phyloP scores from a whole-genome alignment of 2,329 filamentous ascomycete genomes.

The Pseudogymnoascus destructans region DNA sequence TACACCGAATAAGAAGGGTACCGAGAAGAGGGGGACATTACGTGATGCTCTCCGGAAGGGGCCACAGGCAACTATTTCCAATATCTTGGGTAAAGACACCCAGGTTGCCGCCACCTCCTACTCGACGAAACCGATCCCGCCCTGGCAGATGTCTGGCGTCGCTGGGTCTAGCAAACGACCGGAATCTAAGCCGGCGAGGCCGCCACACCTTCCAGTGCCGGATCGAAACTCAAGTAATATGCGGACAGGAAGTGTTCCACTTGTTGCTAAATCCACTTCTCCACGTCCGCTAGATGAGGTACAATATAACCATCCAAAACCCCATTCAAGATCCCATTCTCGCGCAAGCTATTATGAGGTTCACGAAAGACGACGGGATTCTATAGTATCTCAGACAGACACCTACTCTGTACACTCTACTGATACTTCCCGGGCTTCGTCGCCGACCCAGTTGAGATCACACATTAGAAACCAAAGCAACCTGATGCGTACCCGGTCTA shows the following conservation, averaged over 20 bases:
- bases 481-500: conserved; percentile 26
- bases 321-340: conserved; percentile 30
- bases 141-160: conserved; percentile 8
- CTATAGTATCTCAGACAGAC: conserved; percentile 42
- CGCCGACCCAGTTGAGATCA: conserved; percentile 29
- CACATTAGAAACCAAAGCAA: conserved; percentile 24
- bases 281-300: conserved; percentile 27
- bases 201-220: conserved; percentile 23
- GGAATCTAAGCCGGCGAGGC: conserved; percentile 17
- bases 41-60: conserved; percentile 40
- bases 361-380: conserved; percentile 39
- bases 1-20: conserved; percentile 21
- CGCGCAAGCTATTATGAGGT: conserved; percentile 38
- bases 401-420: conserved; percentile 39
- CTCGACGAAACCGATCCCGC: conserved; percentile 15
- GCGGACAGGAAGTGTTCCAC: conserved; percentile 27
- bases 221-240: conserved; percentile 26
- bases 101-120: conserved; percentile 12
- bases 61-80: conserved; percentile 34
- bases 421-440: conserved; percentile 33
- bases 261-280: conserved; percentile 1
- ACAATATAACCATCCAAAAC: conserved; percentile 24
- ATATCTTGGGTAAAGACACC: conserved; percentile 37
- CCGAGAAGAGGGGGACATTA: conserved; percentile 34
- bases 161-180: conserved; percentile 13